A percentile compares a stretch with the other conserved stretches of the same genome.
phyloP scores from a whole-genome alignment of 495 filamentous ascomycete species.

The Penicillium crystallinum region DNA sequence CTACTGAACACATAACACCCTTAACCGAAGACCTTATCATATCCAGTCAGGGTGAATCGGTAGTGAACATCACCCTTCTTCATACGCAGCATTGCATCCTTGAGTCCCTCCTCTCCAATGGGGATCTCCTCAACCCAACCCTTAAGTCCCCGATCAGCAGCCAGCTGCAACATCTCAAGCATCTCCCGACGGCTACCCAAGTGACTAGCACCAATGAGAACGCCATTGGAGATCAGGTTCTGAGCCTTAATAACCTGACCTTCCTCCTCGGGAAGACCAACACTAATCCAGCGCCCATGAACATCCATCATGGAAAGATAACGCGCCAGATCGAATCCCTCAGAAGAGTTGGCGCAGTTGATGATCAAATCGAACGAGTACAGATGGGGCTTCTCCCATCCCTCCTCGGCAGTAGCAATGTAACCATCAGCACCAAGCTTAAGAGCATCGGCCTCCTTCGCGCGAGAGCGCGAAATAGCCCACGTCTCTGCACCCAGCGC shows the following conservation, averaged over 20 bases:
- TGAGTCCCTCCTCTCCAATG: slow-evolving; percentile 64
- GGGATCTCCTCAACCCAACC: slow-evolving; percentile 75
- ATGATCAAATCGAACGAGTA: slow-evolving; percentile 72
- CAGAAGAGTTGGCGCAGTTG: slow-evolving; percentile 64
- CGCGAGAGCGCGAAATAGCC: slow-evolving; percentile 62
- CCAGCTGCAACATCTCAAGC: slow-evolving; percentile 75
- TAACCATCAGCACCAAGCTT: slow-evolving; percentile 71
- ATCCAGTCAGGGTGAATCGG: slow-evolving; percentile 60
- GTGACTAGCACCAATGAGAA: slow-evolving; percentile 75
- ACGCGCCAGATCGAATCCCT: slow-evolving; percentile 61
- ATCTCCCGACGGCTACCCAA: slow-evolving; percentile 78
- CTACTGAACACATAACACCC: background rate
- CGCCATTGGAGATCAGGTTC: slow-evolving; percentile 70
- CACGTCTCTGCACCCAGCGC: slow-evolving; percentile 66
- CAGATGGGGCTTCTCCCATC: slow-evolving; percentile 50
- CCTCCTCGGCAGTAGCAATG: slow-evolving; percentile 60
- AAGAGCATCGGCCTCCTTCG: slow-evolving; percentile 63
- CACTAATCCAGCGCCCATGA: slow-evolving; percentile 75
- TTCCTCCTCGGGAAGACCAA: slow-evolving; percentile 79
- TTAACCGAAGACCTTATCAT: slow-evolving; percentile 55
- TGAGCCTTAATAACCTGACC: slow-evolving; percentile 69
- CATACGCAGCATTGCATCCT: slow-evolving; percentile 61
- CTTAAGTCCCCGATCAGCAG: slow-evolving; percentile 74
- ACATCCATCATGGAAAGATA: slow-evolving; percentile 80
- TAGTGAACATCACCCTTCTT: slow-evolving; percentile 67